Percentiles rank a stretch among this genome's conserved stretches.
Conservation (phyloP, 1,284 basidiomycete species). For the Pterulicium gracile region DNA sequence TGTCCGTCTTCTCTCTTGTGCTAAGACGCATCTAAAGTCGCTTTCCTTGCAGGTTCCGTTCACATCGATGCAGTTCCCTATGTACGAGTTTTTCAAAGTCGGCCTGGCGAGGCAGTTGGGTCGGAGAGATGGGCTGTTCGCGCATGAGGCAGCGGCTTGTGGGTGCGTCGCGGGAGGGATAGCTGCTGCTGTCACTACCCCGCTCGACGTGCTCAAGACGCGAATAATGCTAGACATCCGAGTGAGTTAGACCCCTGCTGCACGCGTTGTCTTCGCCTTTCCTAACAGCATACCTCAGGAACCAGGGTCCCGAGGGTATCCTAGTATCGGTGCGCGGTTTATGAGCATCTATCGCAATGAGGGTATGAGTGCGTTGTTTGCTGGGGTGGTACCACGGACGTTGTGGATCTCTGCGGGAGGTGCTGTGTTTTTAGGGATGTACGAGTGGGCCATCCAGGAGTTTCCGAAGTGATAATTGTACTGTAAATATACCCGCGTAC, state of each 20-base stretch:
- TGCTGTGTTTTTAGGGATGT: conserved; percentile 92
- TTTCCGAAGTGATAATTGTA: no score
- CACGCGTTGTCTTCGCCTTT: no score
- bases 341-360: conserved; percentile 62
- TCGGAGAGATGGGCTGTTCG: conserved; percentile 36
- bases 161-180: conserved; percentile 88
- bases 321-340: no score
- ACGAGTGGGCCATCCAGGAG: conserved; percentile 55
- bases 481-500: no score
- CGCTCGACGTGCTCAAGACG: conserved; percentile 95
- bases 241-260: no score
- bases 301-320: no score
- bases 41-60: conserved; percentile 73
- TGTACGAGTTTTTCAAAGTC: conserved; percentile 85
- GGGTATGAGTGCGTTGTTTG: conserved; percentile 71
- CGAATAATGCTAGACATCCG: conserved; percentile 90
- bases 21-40: neutral
- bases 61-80: conserved; percentile 93
- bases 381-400: conserved; percentile 85
- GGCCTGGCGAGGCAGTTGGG: neutral
- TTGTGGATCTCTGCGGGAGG: conserved; percentile 96
- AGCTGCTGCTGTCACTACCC: conserved; percentile 87
- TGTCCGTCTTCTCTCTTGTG: neutral
- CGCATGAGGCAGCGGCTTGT: conserved; percentile 83
- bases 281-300: no score